Evolutionary conservation across 2,329 filamentous ascomycete genomes (phyloP).

Genomic region (Colletotrichum chlorophyti): DNA sequence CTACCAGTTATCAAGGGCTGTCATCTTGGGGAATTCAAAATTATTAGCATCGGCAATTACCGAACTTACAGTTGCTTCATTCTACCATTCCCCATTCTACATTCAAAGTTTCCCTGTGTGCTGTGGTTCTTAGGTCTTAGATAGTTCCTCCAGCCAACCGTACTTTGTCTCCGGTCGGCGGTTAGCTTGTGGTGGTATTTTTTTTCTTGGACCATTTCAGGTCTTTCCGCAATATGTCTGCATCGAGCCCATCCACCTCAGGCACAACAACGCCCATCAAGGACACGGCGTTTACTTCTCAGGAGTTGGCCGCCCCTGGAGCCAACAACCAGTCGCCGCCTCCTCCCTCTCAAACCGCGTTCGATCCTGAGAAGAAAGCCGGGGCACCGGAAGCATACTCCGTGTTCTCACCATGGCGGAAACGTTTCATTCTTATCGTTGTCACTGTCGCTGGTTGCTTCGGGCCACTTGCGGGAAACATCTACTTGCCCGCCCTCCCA

Average conservation of each 20-base stretch:
- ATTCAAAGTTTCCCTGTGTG: too few relatives aligned
- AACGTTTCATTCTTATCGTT: slow-evolving; percentile 44
- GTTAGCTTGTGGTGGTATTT: background rate
- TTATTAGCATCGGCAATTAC: too few relatives aligned
- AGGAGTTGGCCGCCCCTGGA: background rate
- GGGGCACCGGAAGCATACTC: slow-evolving; percentile 39
- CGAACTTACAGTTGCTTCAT: too few relatives aligned
- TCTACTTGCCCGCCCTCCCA: slow-evolving; percentile 49
- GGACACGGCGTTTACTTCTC: background rate
- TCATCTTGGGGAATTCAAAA: too few relatives aligned
- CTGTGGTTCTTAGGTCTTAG: too few relatives aligned
- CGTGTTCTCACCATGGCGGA: slow-evolving; percentile 42
- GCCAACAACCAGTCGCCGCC: background rate
- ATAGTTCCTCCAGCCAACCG: too few relatives aligned
- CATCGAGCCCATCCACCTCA: slow-evolving; percentile 12
- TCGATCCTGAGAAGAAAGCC: slow-evolving; percentile 29
- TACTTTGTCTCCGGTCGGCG: background rate
- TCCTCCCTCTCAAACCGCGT: background rate
- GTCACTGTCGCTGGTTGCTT: slow-evolving; percentile 50
- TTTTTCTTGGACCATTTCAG: background rate
- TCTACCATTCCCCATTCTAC: too few relatives aligned
- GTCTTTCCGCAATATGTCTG: background rate
- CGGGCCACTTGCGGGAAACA: slow-evolving; percentile 49
- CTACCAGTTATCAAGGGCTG: too few relatives aligned
- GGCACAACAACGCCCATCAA: slow-evolving; percentile 13